A percentile compares a stretch with the other conserved stretches of the same genome.
These are phyloP conservation scores for Brettanomyces sp. DNA, from an alignment of 805 yeast species.

Conservation along the genomic window DNA sequence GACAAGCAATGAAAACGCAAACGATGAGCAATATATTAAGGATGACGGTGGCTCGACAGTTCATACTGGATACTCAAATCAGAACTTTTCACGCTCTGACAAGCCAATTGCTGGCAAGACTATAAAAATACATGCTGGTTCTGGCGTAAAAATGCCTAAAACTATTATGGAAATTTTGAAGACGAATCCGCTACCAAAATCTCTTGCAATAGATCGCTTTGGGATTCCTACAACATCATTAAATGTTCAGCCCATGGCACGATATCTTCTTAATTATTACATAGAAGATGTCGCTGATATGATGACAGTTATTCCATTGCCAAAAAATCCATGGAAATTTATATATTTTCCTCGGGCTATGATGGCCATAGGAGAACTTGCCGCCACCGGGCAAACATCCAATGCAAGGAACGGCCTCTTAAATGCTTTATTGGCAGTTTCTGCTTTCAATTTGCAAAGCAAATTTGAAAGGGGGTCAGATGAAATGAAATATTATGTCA, in stretches of 20 bases:
- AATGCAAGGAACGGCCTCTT: conserved; percentile 68
- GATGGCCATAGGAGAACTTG: conserved; percentile 72
- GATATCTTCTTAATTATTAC: conserved; percentile 66
- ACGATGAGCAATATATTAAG: not conserved
- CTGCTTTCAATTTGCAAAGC: conserved; percentile 72
- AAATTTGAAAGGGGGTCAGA: conserved; percentile 59
- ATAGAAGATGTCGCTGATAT: conserved; percentile 67
- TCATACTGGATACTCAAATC: conserved; percentile 9
- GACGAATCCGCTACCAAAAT: conserved; percentile 33
- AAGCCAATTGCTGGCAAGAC: conserved; percentile 20
- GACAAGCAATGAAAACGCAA: not conserved
- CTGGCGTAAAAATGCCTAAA: conserved; percentile 38
- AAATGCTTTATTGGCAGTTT: conserved; percentile 71
- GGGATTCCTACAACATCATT: conserved; percentile 55
- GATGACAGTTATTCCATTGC: conserved; percentile 55
- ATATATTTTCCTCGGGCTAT: conserved; percentile 80
- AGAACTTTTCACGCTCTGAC: conserved; percentile 6
- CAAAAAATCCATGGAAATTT: conserved; percentile 81
- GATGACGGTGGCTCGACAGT: conserved; percentile 3
- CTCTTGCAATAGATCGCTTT: conserved; percentile 29
- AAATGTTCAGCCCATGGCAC: conserved; percentile 57
- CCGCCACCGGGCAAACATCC: conserved; percentile 64
- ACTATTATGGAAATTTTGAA: conserved; percentile 42
- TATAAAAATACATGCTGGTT: conserved; percentile 24
- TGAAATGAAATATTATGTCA: conserved; percentile 60